Base-by-base conservation (phyloP, 2,329 filamentous ascomycete genomes). In the Aquanectria penicillioides region DNA sequence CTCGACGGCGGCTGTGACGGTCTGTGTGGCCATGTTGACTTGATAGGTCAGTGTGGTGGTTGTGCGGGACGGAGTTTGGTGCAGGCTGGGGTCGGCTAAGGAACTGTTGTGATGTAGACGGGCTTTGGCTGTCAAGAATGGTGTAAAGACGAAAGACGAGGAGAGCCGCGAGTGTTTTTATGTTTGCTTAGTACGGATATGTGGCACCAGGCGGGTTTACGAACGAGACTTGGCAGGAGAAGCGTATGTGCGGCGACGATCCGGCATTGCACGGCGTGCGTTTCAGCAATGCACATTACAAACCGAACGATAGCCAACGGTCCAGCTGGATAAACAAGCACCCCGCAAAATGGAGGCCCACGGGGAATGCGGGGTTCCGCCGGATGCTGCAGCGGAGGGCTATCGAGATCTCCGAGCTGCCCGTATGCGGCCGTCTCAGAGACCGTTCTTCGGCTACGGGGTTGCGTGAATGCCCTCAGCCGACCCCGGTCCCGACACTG, bases 331-430 rank as follows among this genome's bases (percentile, higher is more conserved):
- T 46, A 20, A n/a, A 47, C 28, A 33, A 25, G 25, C 31, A 47
- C 54, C 54, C 54, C 54, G 54, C 54, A 40, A 36, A 17, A 41
- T 26, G 25, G 47, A 57, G 31, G 47, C 47, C 47, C 54, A 51
- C 36, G 54, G 54, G 47, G 47, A 57, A 38, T 50, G 44, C 47
- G 47, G 52, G 52, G 52, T 28, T 38, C 17, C n/a, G n/a, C n/a
- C 13, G 41, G 23, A 26, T 37, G 46, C 44, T 22, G 34, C 17
- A 26, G n/a, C 9, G 23, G 26, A 18, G 18, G 36, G 20, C 15
- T 37, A 20, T 23, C 48, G 13, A 41, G 23, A 29, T 51, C 41
- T 33, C 41, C 26, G 41, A 46, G 41, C 12, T 17, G 12, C 33
- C 41, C 41, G 48, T n/a, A 15, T 13, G 26, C 25, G 18, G 18